Percentiles rank a stretch among this genome's conserved stretches.
These are phyloP conservation scores for Thelonectria olida DNA, from an alignment of 2,329 filamentous ascomycete species.

Conservation along the genomic window DNA sequence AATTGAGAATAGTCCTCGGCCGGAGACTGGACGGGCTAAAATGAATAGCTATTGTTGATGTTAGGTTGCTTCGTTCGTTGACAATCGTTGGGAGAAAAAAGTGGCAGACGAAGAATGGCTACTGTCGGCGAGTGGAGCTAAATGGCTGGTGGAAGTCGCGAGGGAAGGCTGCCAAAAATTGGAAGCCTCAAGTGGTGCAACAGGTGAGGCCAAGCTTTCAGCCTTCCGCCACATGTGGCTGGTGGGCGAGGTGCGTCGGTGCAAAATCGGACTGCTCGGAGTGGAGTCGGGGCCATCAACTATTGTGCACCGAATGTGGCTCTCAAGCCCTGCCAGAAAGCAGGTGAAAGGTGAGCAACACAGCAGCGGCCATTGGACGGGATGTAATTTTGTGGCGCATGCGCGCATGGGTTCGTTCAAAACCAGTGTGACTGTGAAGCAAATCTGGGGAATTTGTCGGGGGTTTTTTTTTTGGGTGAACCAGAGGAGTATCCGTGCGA, in stretches of 20 bases:
- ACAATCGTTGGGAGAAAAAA: constrained; percentile 5
- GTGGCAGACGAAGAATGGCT: constrained; percentile 12
- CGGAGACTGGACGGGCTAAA: not conserved
- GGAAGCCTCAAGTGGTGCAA: not conserved
- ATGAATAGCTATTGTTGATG: not conserved
- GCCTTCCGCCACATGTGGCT: constrained; percentile 21
- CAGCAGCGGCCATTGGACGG: constrained; percentile 25
- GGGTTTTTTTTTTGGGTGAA: not conserved
- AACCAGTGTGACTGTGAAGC: not conserved
- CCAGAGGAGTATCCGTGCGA: constrained; percentile 11
- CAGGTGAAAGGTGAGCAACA: constrained; percentile 15
- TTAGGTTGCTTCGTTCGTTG: not conserved
- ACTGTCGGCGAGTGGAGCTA: constrained; percentile 19
- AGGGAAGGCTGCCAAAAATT: constrained; percentile 13
- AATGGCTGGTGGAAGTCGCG: constrained; percentile 12
- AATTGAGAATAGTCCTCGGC: not conserved
- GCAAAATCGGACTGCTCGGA: constrained; percentile 4
- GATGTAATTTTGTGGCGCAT: constrained; percentile 22
- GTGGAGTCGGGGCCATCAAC: constrained; percentile 12
- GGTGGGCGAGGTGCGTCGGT: constrained; percentile 3
- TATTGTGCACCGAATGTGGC: too few species aligned
- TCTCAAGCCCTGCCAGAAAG: not conserved
- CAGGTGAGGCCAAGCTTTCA: not conserved
- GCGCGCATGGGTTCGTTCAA: constrained; percentile 26
- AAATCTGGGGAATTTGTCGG: constrained; percentile 31